phyloP scores from a whole-genome alignment of 2,329 filamentous ascomycete species.

The Fusarium tjaetaba region DNA sequence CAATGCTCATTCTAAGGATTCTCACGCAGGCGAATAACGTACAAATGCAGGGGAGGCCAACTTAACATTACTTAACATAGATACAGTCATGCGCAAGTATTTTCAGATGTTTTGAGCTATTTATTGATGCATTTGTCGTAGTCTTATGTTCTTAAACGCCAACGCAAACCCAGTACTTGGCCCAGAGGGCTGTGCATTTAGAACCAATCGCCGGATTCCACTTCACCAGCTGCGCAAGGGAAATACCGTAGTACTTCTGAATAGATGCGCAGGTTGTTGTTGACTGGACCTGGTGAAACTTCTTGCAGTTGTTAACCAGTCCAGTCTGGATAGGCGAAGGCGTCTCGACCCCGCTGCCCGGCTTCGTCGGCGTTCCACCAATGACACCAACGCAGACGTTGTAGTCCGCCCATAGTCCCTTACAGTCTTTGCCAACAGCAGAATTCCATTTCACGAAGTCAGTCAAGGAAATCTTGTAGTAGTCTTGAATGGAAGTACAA shows the following conservation, averaged over 20 bases:
- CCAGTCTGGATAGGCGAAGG: background rate
- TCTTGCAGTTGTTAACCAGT: background rate
- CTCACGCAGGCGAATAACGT: no score
- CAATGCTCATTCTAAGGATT: no score
- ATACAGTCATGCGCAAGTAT: no score
- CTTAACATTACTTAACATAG: no score
- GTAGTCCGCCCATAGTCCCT: background rate
- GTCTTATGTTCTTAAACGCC: no score
- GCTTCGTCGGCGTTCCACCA: background rate
- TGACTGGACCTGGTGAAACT: background rate
- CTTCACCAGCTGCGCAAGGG: background rate
- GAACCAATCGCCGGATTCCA: background rate
- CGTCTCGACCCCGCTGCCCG: background rate
- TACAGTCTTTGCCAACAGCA: background rate
- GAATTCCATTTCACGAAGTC: constrained; percentile 16
- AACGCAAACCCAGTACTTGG: background rate
- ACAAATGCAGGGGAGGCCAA: no score
- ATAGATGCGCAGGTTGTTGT: background rate
- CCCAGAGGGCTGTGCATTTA: background rate
- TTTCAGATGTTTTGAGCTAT: no score
- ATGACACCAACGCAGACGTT: constrained; percentile 8
- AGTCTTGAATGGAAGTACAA: background rate
- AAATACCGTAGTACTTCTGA: background rate
- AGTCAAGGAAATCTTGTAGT: background rate
- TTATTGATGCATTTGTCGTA: no score